Conservation (phyloP, 495 filamentous ascomycete genomes). For the Staphylotrichum longicolle region DNA sequence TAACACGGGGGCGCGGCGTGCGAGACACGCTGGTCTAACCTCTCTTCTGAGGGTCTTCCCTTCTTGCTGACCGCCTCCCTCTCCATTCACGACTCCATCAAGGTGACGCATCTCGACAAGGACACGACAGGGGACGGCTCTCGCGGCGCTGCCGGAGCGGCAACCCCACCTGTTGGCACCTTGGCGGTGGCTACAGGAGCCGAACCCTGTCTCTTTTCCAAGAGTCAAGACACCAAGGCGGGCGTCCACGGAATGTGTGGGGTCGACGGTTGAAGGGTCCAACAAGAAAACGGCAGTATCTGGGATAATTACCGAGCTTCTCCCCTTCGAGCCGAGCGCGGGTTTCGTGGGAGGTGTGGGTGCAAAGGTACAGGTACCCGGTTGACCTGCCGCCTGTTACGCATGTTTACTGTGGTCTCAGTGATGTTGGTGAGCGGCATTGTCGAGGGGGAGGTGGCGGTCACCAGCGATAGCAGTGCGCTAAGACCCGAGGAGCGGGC, state of each 20-base stretch:
- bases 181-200: slow-evolving; percentile 16
- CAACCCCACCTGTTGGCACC: slow-evolving; percentile 21
- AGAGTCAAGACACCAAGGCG: background rate
- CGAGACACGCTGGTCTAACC: background rate
- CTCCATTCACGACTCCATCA: background rate
- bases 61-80: background rate
- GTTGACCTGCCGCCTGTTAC: too few relatives aligned
- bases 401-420: too few relatives aligned
- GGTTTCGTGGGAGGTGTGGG: too few relatives aligned
- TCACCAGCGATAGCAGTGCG: too few relatives aligned
- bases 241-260: background rate
- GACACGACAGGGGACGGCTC: slow-evolving; percentile 7
- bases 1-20: too few relatives aligned
- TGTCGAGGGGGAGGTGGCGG: too few relatives aligned
- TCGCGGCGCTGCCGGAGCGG: background rate
- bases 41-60: background rate
- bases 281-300: too few relatives aligned
- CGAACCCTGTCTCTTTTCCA: slow-evolving; percentile 6
- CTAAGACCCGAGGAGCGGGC: background rate
- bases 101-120: background rate
- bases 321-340: too few relatives aligned
- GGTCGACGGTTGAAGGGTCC: too few relatives aligned
- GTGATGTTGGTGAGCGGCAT: too few relatives aligned
- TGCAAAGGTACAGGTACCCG: too few relatives aligned
- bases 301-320: too few relatives aligned